Percentiles rank a stretch among this genome's conserved stretches.
phyloP scores from a whole-genome alignment of 805 yeast species.

The Candida succiphila region DNA sequence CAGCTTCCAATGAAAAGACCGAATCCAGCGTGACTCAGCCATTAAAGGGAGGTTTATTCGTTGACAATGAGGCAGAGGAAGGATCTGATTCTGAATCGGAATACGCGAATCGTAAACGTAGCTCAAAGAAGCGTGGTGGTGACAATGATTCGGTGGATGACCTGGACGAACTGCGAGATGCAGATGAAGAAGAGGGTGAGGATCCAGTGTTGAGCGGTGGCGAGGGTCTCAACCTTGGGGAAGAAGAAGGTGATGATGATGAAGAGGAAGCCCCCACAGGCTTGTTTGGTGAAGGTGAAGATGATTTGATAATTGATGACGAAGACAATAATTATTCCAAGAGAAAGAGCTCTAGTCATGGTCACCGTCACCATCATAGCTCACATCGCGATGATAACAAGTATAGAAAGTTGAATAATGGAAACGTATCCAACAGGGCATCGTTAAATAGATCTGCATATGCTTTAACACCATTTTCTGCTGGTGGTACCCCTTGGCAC shows the following conservation, averaged over 20 bases:
- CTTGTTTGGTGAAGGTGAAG: conserved; percentile 29
- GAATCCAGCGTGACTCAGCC: neutral
- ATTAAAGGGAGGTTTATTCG: conserved; percentile 2
- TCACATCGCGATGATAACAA: neutral
- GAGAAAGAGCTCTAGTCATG: neutral
- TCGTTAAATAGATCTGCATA: conserved; percentile 7
- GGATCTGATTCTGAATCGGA: conserved; percentile 7
- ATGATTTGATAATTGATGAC: conserved; percentile 54
- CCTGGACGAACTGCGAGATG: conserved; percentile 34
- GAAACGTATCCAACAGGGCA: conserved; percentile 2
- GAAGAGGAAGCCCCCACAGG: conserved; percentile 23
- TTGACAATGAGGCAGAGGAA: conserved; percentile 7
- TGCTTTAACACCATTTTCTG: conserved; percentile 48
- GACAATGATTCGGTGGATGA: conserved; percentile 26
- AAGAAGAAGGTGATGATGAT: no score
- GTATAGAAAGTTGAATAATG: neutral
- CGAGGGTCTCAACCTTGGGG: neutral
- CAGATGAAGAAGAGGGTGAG: conserved; percentile 10
- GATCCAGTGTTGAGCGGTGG: conserved; percentile 2
- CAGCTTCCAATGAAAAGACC: neutral
- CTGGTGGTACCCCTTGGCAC: conserved; percentile 83
- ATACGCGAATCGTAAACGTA: conserved; percentile 3
- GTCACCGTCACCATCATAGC: neutral
- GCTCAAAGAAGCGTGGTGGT: conserved; percentile 8
- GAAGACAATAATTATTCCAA: conserved; percentile 37